Conservation (phyloP, 805 yeast species). For the Yamadazyma ubonensis region DNA sequence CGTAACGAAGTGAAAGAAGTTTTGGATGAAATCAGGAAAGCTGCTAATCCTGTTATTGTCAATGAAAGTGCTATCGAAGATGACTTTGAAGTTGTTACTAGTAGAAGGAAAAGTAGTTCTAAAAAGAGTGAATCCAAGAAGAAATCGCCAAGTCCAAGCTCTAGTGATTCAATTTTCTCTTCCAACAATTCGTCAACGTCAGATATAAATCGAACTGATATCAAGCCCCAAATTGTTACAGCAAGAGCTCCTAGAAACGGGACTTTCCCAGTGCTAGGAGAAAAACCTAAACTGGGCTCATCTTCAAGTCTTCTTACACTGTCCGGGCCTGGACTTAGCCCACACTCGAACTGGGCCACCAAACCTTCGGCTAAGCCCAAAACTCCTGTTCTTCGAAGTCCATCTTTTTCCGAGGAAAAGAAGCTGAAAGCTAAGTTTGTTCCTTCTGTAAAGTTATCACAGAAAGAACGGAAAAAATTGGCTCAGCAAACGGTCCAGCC, state of each 20-base stretch:
- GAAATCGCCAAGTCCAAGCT: too few species aligned
- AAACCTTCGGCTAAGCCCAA: slow-evolving; percentile 17
- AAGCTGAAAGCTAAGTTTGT: slow-evolving; percentile 31
- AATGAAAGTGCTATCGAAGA: slow-evolving; percentile 21
- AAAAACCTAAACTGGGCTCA: too few species aligned
- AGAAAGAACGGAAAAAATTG: slow-evolving; percentile 55
- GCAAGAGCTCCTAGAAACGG: not conserved
- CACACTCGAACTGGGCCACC: slow-evolving; percentile 29
- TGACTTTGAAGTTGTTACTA: slow-evolving; percentile 28
- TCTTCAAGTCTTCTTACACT: not conserved
- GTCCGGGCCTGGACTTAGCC: slow-evolving; percentile 20
- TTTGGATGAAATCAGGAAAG: slow-evolving; percentile 25
- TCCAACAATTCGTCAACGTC: slow-evolving; percentile 7
- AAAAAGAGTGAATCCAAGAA: slow-evolving; percentile 6
- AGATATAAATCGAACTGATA: not conserved
- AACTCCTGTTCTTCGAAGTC: not conserved
- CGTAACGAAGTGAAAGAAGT: slow-evolving; percentile 14
- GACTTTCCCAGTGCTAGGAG: slow-evolving; percentile 5
- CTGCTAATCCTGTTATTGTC: too few species aligned
- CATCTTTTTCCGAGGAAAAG: slow-evolving; percentile 2
- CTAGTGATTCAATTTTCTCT: not conserved
- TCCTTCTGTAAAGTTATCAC: slow-evolving; percentile 49
- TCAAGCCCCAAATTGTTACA: not conserved
- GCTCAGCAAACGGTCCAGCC: slow-evolving; percentile 14
- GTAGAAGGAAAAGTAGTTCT: slow-evolving; percentile 13